Base-by-base conservation (phyloP, 805 yeast species). In the Candida nonsorbophila region DNA sequence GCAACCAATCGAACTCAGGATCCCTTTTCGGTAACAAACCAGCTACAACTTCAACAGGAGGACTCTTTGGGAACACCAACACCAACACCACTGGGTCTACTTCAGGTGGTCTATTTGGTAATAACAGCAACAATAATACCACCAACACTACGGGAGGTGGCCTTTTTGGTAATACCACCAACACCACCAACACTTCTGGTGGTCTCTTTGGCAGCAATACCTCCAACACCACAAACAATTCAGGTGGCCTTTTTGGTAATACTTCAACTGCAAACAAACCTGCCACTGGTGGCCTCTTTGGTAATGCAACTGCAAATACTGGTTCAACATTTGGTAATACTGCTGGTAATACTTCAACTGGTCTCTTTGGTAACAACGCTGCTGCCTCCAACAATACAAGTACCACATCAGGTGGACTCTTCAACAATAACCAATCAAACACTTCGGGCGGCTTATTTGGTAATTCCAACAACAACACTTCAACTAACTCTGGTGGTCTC, bases 381-480 rank as follows among this genome's bases (percentile, higher is more conserved):
- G 27, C 46, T 12, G 44, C 31, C 9, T 7, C 8, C 24, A 18
- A 27, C 16, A 20, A 24, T 14, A 8, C 31, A 33, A 22, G 32
- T 12, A n/a, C 36, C 7, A 35, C 35, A 10, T 11, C 29, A 27
- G 43, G 41, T 20, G 51, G 53, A 1, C 29, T 49, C 7, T 51
- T 51, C 22, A 23, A 20, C 15, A 20, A 20, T 31, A 12, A 35
- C 14, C 41, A 40, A 10, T n/a, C 5, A 11, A 28, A 24, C 15
- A 23, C 47, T 8, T 15, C 39, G 10, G 38, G 47, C 6, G 51
- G 58, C 6, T 33, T 53, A 9, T 54, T 54, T 44, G 62, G 58
- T 4, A 36, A 38, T 21, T 34, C 24, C 14, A 30, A 40, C 11
- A 27, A 27, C 28, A 28, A 16, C 25, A 27, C 20, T 25, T 14